Percentiles rank a stretch among this genome's conserved stretches.
Conservation (phyloP, 148 eudicot species). For the Cornus kousa region DNA sequence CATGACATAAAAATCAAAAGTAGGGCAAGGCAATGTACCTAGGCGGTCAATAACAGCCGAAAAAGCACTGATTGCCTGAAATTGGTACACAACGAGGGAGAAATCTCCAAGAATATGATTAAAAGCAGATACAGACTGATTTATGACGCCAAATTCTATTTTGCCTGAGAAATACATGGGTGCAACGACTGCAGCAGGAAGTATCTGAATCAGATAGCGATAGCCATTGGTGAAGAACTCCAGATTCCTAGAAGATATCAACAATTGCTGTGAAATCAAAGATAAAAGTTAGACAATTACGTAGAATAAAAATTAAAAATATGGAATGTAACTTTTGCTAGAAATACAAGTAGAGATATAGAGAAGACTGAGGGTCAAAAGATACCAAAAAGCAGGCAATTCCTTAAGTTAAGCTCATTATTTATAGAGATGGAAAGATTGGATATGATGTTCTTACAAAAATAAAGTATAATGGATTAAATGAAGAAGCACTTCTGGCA, state of each 20-base stretch:
- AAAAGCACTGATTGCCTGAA: slow-evolving; percentile 97
- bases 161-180: slow-evolving; percentile 98
- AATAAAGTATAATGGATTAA: too few relatives aligned
- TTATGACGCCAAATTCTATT: slow-evolving; percentile 97
- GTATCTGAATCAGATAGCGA: slow-evolving; percentile 94
- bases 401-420: too few relatives aligned
- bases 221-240: slow-evolving; percentile 99
- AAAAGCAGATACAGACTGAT: slow-evolving; percentile 94
- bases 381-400: too few relatives aligned
- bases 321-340: too few relatives aligned
- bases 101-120: slow-evolving; percentile 98
- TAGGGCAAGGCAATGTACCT: slow-evolving; percentile 44
- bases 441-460: too few relatives aligned
- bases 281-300: slow-evolving; percentile 8
- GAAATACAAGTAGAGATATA: too few relatives aligned
- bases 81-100: slow-evolving; percentile 88
- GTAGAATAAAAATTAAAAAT: too few relatives aligned
- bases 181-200: slow-evolving; percentile 98
- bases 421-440: too few relatives aligned
- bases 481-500: too few relatives aligned
- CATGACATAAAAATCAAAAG: neutral
- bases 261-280: slow-evolving; percentile 61
- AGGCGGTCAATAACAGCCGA: slow-evolving; percentile 95
- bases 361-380: too few relatives aligned
- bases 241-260: slow-evolving; percentile 91